A percentile compares a stretch with the other conserved stretches of the same genome.
These are phyloP conservation scores for Echites panduratus DNA, from an alignment of 257 asterid genomes.

Conservation along the genomic window DNA sequence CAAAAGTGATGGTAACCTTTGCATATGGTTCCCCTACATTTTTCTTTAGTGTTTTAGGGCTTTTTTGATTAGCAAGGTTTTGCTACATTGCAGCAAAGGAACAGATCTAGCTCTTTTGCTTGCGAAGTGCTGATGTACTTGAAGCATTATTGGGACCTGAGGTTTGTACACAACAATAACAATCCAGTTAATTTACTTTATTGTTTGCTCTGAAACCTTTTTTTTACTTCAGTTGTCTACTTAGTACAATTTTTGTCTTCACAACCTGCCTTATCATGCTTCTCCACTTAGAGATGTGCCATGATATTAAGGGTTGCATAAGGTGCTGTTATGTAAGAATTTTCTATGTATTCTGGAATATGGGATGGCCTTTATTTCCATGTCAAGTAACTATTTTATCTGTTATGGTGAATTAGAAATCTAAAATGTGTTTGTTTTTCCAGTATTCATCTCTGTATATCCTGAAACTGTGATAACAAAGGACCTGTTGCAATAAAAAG, in stretches of 20 bases:
- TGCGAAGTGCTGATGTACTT: constrained; percentile 86
- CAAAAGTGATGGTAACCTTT: constrained; percentile 36
- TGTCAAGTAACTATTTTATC: background rate
- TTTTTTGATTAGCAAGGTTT: background rate
- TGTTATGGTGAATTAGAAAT: background rate
- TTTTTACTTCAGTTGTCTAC: background rate
- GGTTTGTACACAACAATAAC: constrained; percentile 32
- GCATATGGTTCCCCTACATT: background rate
- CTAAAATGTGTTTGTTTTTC: background rate
- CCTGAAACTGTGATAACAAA: background rate
- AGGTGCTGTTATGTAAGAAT: too few relatives aligned
- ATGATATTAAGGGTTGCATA: background rate
- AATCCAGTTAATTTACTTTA: background rate
- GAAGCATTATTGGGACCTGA: constrained; percentile 68
- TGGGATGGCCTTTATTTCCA: background rate
- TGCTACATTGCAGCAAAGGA: constrained; percentile 73
- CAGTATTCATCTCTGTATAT: background rate
- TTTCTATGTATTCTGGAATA: background rate
- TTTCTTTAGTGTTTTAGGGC: background rate
- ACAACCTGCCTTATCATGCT: background rate
- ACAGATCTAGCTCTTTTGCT: constrained; percentile 81
- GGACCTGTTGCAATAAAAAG: background rate
- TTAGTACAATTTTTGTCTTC: background rate
- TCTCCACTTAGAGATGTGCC: background rate
- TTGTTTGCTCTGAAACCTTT: background rate